These are phyloP conservation scores for Leccinum holopus DNA, from an alignment of 1,284 basidiomycete species.

Conservation along the genomic window DNA sequence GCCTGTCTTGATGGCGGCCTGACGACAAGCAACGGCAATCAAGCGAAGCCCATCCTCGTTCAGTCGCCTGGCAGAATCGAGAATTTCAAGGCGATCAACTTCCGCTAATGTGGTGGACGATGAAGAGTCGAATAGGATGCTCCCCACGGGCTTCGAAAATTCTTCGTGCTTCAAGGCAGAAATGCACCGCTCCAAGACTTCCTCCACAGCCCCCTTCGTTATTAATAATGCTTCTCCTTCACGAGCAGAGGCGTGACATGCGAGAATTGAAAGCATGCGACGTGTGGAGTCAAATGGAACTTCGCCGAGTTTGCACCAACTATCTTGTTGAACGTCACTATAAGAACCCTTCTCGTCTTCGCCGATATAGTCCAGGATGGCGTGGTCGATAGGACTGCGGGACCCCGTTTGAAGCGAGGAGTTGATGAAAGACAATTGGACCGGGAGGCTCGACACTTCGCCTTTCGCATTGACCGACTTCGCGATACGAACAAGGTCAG, in stretches of 20 bases:
- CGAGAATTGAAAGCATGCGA: constrained; percentile 33
- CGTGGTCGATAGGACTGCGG: constrained; percentile 33
- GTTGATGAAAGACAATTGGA: constrained; percentile 30
- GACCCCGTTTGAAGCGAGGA: constrained; percentile 32
- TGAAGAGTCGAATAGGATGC: constrained; percentile 20
- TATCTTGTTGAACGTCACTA: constrained; percentile 11
- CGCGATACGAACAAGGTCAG: constrained; percentile 34
- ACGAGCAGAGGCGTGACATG: constrained; percentile 1
- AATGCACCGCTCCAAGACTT: constrained; percentile 33
- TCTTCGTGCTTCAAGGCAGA: constrained; percentile 25
- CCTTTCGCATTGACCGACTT: constrained; percentile 29
- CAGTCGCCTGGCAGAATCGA: constrained; percentile 27
- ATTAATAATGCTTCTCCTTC: constrained; percentile 27
- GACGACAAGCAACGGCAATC: constrained; percentile 33
- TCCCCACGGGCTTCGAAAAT: constrained; percentile 12
- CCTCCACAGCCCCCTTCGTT: constrained; percentile 34
- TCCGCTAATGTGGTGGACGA: constrained; percentile 20
- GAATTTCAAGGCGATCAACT: constrained; percentile 24
- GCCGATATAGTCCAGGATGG: constrained; percentile 31
- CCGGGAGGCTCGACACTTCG: constrained; percentile 26
- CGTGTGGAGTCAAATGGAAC: constrained; percentile 35
- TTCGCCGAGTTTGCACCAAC: constrained; percentile 33
- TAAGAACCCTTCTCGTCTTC: constrained; percentile 17
- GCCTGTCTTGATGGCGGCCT: constrained; percentile 16
- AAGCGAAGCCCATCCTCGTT: constrained; percentile 34